Conservation (phyloP, 768 basidiomycete species). For the Amanita rubescens region DNA sequence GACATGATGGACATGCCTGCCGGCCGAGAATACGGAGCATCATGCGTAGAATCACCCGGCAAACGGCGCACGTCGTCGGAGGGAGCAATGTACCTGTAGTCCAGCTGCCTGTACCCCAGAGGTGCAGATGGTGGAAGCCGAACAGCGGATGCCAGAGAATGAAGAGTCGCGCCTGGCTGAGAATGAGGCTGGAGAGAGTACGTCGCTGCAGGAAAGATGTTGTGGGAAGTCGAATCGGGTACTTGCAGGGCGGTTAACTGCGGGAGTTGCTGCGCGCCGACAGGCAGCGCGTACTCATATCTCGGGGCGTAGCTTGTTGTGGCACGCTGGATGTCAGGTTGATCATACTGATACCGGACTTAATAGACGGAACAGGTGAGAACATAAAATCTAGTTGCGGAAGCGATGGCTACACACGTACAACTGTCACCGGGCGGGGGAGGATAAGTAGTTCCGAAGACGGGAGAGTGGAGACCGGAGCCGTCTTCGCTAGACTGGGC, state of each 20-base stretch:
- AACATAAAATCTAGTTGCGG: constrained; percentile 33
- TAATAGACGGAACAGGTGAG: constrained; percentile 42
- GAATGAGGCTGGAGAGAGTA: constrained; percentile 32
- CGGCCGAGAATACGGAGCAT: constrained; percentile 31
- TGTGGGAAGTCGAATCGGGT: constrained; percentile 37
- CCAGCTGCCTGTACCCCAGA: constrained; percentile 26
- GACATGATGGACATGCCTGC: background rate
- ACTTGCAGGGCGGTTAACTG: constrained; percentile 37
- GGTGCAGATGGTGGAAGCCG: constrained; percentile 6
- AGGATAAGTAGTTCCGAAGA: constrained; percentile 44
- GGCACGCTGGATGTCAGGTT: constrained; percentile 40
- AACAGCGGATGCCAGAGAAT: background rate
- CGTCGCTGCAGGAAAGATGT: constrained; percentile 31
- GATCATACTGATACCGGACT: constrained; percentile 59
- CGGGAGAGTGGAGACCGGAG: constrained; percentile 69
- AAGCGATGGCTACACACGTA: constrained; percentile 43
- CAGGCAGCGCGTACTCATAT: constrained; percentile 41
- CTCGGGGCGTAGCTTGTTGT: constrained; percentile 41
- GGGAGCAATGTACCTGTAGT: constrained; percentile 30
- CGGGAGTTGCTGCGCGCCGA: constrained; percentile 41
- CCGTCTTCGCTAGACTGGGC: constrained; percentile 70
- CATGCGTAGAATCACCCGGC: constrained; percentile 39
- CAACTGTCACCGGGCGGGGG: constrained; percentile 43
- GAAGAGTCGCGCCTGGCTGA: background rate
- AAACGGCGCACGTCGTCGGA: constrained; percentile 33